These are phyloP conservation scores for Acanthamoeba divionensis DNA, from an alignment of 208 protist genomes.

Conservation along the genomic window DNA sequence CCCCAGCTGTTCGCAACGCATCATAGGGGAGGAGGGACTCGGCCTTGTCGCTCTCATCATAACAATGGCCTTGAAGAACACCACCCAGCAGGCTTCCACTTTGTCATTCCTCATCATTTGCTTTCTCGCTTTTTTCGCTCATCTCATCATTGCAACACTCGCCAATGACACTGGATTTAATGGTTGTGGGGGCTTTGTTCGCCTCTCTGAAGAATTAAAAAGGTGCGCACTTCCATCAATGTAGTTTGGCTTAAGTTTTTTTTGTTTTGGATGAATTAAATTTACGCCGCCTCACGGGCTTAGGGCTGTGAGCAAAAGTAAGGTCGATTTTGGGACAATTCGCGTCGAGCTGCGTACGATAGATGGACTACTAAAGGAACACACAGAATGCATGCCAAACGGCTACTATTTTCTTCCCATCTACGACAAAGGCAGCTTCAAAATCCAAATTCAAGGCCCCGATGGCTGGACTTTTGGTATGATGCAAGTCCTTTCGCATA, in stretches of 20 bases:
- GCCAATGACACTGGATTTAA: no score
- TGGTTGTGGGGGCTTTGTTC: conserved; percentile 38
- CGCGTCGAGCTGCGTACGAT: conserved; percentile 65
- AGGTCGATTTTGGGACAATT: background rate
- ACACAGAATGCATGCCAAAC: conserved; percentile 57
- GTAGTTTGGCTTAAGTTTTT: background rate
- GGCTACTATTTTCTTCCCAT: conserved; percentile 66
- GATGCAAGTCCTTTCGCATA: background rate
- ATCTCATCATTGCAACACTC: background rate
- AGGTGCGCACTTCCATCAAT: background rate
- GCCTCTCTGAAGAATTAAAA: conserved; percentile 30
- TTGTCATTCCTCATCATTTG: background rate
- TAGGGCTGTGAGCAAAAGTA: no score
- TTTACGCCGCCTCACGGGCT: no score
- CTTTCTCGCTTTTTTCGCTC: background rate
- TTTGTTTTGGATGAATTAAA: background rate
- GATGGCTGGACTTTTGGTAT: conserved; percentile 61
- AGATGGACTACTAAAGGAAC: conserved; percentile 87
- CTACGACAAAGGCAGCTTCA: conserved; percentile 55
- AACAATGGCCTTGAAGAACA: background rate
- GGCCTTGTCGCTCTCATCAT: background rate
- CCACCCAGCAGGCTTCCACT: background rate
- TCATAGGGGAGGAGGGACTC: background rate
- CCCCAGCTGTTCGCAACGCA: background rate
- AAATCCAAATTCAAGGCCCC: conserved; percentile 32